Evolutionary conservation across 2,329 filamentous ascomycete species (phyloP), one percentile per base, ranked within the genome.

Genomic region (Botrytis elliptica): DNA sequence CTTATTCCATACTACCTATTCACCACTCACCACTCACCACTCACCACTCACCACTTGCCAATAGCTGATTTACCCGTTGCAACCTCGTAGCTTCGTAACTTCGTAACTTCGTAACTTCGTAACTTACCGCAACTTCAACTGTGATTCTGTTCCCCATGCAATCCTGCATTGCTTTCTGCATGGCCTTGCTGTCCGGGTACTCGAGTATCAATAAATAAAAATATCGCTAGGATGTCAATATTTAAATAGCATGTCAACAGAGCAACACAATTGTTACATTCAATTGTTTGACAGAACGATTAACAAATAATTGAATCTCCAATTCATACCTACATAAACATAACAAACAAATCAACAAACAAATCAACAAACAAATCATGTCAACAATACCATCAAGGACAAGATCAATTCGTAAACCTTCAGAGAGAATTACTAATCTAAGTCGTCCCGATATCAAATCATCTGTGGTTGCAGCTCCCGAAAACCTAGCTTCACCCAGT

Each of bases 361-460:
- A 33, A 33, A 75, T 18, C 52, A 57, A 57, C 49, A 14, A 52
- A 10, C 62, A 33, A 33, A 75, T 72, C 62, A 79, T 79, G 77
- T 77, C 77, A 46, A 74, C 74, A 44, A 57, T 77, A 70, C 78
- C 78, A 22, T 75, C 76, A 67, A 77, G 77, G 71, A 79, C 77
- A 67, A 76, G 78, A 20, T 79, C 78, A 55, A 76, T 79, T 62
- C 78, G 78, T 40, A 78, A 78, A 55, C 78, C 78, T 10, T 49
- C 75, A 60, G 78, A 75, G 9, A 74, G 59, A 68, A 72, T 68
- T 33, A 75, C 70, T 38, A 73, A 73, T 69, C 40, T 73, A 67
- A 62, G n/a, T 60, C 63, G 71, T 38, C 33, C 64, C 25, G 71
- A 72, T 46, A 57, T 57, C 52, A 72, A 68, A 59, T 6, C 63